Evolutionary conservation across 1,284 basidiomycete genomes (phyloP), one percentile per base, ranked within the genome.

Genomic region (Melampsora americana): DNA sequence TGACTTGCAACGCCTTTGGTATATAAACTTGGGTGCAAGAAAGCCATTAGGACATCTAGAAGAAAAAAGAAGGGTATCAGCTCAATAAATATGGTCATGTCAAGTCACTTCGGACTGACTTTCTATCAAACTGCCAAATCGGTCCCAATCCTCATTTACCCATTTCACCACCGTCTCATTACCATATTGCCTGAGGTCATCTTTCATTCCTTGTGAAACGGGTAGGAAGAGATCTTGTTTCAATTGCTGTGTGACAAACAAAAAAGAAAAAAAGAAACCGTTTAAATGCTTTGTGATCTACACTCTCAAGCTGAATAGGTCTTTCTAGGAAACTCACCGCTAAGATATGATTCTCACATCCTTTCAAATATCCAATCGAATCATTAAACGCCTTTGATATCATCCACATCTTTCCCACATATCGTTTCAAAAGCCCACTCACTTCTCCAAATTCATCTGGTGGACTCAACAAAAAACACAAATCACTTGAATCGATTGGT

Each of bases 101-200:
- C 50, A 30, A 30, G 12, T n/a, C n/a, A 35, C 26, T 30, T 16
- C 9, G 2, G 18, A 35, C 74, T 65, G 35, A 77, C 74, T 77
- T 53, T 77, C 74, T 14, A 77, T 69, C 46, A 77, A 42, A 53
- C 60, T 64, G 5, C 59, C 61, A 28, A 77, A 62, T 39, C 67
- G 59, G 20, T 77, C 74, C 74, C 74, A 77, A 69, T 77, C 74
- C 44, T 77, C 74, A 56, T 64, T 69, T 9, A 48, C 46, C 74
- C 74, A 77, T 44, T 56, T 60, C 12, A 64, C 74, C 44, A 77
- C 67, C 16, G 62, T 69, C n/a, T 67, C 74, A 77, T 59, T 66
- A 4, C 67, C 67, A 66, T 77, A 30, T 26, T 66, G 67, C 16
- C 39, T 69, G 12, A 77, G 50, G 28, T 77, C 74, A 48, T 59